phyloP scores from a whole-genome alignment of 2,329 filamentous ascomycete species.

The Colletotrichum incanum region DNA sequence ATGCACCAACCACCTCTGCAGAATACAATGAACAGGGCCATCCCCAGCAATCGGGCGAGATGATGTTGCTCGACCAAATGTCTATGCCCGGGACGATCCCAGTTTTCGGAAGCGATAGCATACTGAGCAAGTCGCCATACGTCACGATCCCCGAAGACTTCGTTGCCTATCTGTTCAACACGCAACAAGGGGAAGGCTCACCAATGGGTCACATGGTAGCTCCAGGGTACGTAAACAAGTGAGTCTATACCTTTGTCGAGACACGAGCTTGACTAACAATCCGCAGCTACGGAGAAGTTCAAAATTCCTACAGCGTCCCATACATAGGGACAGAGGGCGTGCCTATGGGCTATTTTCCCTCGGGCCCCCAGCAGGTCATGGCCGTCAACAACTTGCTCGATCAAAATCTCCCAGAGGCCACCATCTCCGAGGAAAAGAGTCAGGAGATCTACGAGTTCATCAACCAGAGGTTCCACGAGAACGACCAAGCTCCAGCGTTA shows the following conservation, averaged over 20 bases:
- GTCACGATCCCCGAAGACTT: slow-evolving; percentile 89
- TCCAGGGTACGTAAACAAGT: slow-evolving; percentile 54
- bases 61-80: slow-evolving; percentile 76
- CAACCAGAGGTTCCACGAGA: slow-evolving; percentile 84
- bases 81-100: slow-evolving; percentile 80
- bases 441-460: slow-evolving; percentile 88
- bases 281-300: slow-evolving; percentile 68
- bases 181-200: slow-evolving; percentile 68
- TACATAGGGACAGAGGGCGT: slow-evolving; percentile 65
- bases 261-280: slow-evolving; percentile 47
- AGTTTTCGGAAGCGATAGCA: slow-evolving; percentile 87
- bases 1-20: slow-evolving; percentile 55
- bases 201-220: slow-evolving; percentile 68
- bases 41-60: slow-evolving; percentile 63
- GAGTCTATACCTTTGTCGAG: slow-evolving; percentile 7
- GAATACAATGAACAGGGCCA: slow-evolving; percentile 64
- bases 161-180: slow-evolving; percentile 87
- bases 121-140: slow-evolving; percentile 87
- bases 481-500: slow-evolving; percentile 80
- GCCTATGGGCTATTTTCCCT: slow-evolving; percentile 70
- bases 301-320: slow-evolving; percentile 64
- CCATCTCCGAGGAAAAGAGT: slow-evolving; percentile 90
- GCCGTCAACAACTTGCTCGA: slow-evolving; percentile 89
- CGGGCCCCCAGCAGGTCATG: slow-evolving; percentile 85
- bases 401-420: slow-evolving; percentile 82